Evolutionary conservation across 176 grass and related monocot species (phyloP).

Genomic region (Elaeis guineensis): DNA sequence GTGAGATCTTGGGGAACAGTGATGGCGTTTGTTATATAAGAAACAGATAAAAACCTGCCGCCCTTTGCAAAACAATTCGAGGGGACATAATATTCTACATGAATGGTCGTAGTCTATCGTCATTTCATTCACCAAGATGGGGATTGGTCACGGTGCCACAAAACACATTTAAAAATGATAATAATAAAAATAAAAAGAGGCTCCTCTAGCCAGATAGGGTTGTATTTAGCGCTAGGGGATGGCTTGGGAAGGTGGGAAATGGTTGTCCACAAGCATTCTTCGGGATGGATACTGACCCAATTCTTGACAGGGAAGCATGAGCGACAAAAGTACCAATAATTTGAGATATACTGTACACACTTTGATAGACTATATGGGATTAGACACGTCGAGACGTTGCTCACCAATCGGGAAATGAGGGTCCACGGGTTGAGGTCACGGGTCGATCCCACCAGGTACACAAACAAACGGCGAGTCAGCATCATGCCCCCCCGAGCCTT

Average conservation of each 20-base stretch:
- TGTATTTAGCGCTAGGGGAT: neutral
- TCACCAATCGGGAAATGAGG: too few relatives aligned
- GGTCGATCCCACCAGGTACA: neutral
- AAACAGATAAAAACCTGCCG: too few relatives aligned
- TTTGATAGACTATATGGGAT: neutral
- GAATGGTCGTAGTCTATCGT: neutral
- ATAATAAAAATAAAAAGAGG: too few relatives aligned
- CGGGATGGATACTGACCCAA: neutral
- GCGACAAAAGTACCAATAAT: neutral
- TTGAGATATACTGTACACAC: neutral
- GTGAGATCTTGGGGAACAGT: too few relatives aligned
- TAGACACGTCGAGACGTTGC: neutral
- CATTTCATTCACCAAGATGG: neutral
- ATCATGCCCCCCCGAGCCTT: too few relatives aligned
- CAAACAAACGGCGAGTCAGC: too few relatives aligned
- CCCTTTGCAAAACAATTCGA: too few relatives aligned
- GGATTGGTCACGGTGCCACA: neutral
- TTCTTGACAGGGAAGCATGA: neutral
- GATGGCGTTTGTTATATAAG: too few relatives aligned
- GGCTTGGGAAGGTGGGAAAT: conserved; percentile 1
- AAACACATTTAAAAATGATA: too few relatives aligned
- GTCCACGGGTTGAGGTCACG: neutral
- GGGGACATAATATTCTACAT: neutral
- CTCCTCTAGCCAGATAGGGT: neutral
- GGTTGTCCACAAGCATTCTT: neutral